These are phyloP conservation scores for Capsella rubella DNA, from an alignment of 441 rosid genomes.

Conservation along the genomic window DNA sequence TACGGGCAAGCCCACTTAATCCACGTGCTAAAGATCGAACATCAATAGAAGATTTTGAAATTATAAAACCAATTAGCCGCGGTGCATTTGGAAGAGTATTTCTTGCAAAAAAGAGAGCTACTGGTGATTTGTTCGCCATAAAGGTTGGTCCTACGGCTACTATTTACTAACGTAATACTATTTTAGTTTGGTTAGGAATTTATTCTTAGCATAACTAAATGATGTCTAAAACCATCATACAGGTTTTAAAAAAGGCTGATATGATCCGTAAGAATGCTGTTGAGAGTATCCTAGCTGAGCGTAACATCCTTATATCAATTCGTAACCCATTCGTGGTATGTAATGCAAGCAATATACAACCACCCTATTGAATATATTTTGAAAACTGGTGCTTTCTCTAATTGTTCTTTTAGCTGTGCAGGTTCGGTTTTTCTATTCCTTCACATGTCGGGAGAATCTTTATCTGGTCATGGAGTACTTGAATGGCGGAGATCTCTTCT, in stretches of 20 bases:
- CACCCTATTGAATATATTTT: conserved; percentile 29
- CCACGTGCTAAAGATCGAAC: conserved; percentile 83
- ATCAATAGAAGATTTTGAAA: conserved; percentile 97
- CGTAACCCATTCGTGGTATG: conserved; percentile 99
- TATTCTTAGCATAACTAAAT: conserved; percentile 20
- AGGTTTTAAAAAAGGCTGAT: conserved; percentile 97
- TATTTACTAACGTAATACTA: neutral
- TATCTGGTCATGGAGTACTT: conserved; percentile 98
- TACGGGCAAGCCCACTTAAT: conserved; percentile 90
- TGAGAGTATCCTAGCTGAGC: conserved; percentile 95
- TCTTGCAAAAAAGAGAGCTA: conserved; percentile 90
- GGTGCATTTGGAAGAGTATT: conserved; percentile 98
- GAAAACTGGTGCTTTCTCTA: conserved; percentile 44
- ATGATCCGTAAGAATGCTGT: conserved; percentile 99
- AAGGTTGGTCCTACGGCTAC: conserved; percentile 58
- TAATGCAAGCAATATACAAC: conserved; percentile 13
- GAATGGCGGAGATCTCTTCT: conserved; percentile 98
- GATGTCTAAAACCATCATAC: conserved; percentile 37
- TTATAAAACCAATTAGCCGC: conserved; percentile 96
- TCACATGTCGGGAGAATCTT: conserved; percentile 98
- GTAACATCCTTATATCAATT: conserved; percentile 88
- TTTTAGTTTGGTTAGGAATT: conserved; percentile 11
- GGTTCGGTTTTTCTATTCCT: conserved; percentile 98
- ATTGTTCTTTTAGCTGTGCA: conserved; percentile 56
- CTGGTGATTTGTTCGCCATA: conserved; percentile 96